Base-by-base conservation (phyloP, 768 basidiomycete genomes). In the Paxillus involutus region DNA sequence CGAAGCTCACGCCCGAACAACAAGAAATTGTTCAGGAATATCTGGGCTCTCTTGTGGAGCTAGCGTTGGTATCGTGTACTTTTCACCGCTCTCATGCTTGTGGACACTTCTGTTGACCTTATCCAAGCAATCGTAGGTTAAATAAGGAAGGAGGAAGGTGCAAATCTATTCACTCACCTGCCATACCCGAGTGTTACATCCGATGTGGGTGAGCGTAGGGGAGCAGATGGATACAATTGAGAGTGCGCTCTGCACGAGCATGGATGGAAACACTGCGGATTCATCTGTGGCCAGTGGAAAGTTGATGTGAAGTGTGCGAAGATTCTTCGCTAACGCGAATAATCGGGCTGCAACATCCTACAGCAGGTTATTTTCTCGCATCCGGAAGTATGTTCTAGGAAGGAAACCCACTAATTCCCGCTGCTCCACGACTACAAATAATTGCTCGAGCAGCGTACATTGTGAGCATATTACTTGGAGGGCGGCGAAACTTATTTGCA, bases 1-100 rank as follows among this genome's bases (percentile, higher is more conserved):
- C n/a, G 12, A 29, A 11, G 39, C n/a, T 68, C 52, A 68, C 21
- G 55, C 56, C 10, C 83, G 75, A 14, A 88, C 77, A 33, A 89
- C 86, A 45, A 86, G 76, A 59, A 91, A 89, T 47, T 81, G 80
- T 58, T 91, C 88, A 17, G 88, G 88, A 17, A 91, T 71, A 54
- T 84, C 85, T 8, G 81, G 82, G 53, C 73, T 80, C 59, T 88
- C 86, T 57, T 85, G 88, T 1, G 77, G 74, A 2, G 68, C 72
- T 8, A 88, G 69, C 1, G 53, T 69, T 9, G 73, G 74, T 49
- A 71, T 69, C 19, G 69, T 64, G 13, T 60, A 62, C 37, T 77
- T 69, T 46, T 65, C 66, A 1, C 80, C 81, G 33, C 74, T 65
- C 26, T 74, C 74, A 14, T 71, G 68, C 9, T 66, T 55, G 3